phyloP scores from a whole-genome alignment of 495 filamentous ascomycete genomes.

The Trichoderma reesei region DNA sequence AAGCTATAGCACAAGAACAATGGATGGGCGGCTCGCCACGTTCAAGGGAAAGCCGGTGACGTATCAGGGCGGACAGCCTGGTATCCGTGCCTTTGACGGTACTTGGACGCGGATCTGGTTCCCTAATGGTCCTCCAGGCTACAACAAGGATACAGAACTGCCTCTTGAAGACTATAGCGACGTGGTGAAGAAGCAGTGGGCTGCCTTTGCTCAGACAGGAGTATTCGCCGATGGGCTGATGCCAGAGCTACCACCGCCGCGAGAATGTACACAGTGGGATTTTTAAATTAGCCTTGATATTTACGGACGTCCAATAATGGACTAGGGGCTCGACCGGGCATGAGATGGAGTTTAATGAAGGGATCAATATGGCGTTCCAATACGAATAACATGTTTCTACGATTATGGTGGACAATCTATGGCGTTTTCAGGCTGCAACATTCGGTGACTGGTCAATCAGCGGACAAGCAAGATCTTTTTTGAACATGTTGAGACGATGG shows the following conservation, averaged over 20 bases:
- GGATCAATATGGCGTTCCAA: conserved; percentile 6
- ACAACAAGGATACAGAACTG: conserved; percentile 43
- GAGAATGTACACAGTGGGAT: conserved; percentile 63
- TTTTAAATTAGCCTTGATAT: conserved; percentile 33
- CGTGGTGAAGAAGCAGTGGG: conserved; percentile 45
- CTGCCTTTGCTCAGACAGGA: conserved; percentile 48
- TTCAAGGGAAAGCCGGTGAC: conserved; percentile 34
- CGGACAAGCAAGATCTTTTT: background rate
- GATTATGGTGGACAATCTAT: background rate
- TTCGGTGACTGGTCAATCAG: background rate
- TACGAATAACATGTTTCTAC: background rate
- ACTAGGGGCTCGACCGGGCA: background rate
- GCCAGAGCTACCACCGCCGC: conserved; percentile 61
- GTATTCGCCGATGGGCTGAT: conserved; percentile 53
- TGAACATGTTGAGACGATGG: background rate
- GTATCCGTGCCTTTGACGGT: conserved; percentile 30
- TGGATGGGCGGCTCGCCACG: conserved; percentile 24
- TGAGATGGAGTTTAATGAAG: background rate
- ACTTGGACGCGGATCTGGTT: conserved; percentile 53
- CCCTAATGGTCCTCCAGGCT: conserved; percentile 56
- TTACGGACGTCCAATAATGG: background rate
- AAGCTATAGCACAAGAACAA: conserved; percentile 24
- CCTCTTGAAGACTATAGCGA: conserved; percentile 36
- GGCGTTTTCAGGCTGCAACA: background rate
- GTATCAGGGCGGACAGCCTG: conserved; percentile 24